A percentile compares a stretch with the other conserved stretches of the same genome.
phyloP scores from a whole-genome alignment of 495 filamentous ascomycete species.

The Hypoxylon fuscum region DNA sequence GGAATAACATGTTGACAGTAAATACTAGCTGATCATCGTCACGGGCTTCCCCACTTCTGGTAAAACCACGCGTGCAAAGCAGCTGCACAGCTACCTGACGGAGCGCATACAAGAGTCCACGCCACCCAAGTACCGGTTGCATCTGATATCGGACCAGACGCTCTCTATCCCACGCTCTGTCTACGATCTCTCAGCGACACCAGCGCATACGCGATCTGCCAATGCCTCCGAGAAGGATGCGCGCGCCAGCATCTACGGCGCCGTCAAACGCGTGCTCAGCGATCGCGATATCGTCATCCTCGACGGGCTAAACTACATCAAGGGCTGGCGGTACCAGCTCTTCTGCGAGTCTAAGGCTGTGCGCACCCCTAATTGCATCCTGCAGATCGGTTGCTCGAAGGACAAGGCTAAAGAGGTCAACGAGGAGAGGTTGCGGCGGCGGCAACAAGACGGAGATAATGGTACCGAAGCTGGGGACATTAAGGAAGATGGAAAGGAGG shows the following conservation, averaged over 20 bases:
- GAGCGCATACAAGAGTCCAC: slow-evolving; percentile 56
- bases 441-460: slow-evolving; percentile 17
- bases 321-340: slow-evolving; percentile 95
- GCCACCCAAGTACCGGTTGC: slow-evolving; percentile 64
- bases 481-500: slow-evolving; percentile 23
- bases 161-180: slow-evolving; percentile 68
- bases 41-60: slow-evolving; percentile 94
- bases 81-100: slow-evolving; percentile 74
- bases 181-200: slow-evolving; percentile 66
- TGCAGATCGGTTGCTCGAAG: slow-evolving; percentile 83
- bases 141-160: slow-evolving; percentile 72
- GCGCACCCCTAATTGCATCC: slow-evolving; percentile 81
- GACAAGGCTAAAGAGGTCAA: slow-evolving; percentile 73
- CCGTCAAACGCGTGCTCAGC: slow-evolving; percentile 82
- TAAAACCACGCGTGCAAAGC: slow-evolving; percentile 85
- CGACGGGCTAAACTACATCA: slow-evolving; percentile 96
- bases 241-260: slow-evolving; percentile 83
- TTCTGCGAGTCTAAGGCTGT: slow-evolving; percentile 93
- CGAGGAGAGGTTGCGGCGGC: slow-evolving; percentile 49
- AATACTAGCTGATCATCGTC: slow-evolving; percentile 82
- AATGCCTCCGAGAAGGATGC: slow-evolving; percentile 86
- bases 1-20: neutral
- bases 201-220: slow-evolving; percentile 59
- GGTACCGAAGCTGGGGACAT: neutral
- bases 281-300: slow-evolving; percentile 86